phyloP scores from a whole-genome alignment of 2,329 filamentous ascomycete genomes.

The Penicillium sp. region DNA sequence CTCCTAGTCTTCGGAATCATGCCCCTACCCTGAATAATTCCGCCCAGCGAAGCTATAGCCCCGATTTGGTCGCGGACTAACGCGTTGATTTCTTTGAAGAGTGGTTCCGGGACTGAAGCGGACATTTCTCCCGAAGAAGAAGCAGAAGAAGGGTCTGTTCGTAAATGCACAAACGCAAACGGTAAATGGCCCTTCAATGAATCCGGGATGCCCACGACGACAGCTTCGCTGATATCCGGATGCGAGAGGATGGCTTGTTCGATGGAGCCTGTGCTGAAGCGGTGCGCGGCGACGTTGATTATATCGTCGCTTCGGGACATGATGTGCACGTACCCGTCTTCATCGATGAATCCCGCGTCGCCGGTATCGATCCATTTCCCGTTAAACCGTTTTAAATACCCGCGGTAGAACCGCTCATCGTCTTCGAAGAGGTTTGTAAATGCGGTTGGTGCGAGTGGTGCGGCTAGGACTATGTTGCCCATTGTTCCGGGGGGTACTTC shows the following conservation, averaged over 20 bases:
- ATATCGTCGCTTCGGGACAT: conserved; percentile 79
- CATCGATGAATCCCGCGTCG: conserved; percentile 85
- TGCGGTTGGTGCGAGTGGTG: conserved; percentile 83
- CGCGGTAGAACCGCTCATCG: conserved; percentile 81
- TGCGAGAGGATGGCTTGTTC: conserved; percentile 90
- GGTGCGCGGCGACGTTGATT: conserved; percentile 93
- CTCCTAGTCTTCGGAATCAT: conserved; percentile 92
- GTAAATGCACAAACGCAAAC: conserved; percentile 81
- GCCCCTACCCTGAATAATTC: conserved; percentile 80
- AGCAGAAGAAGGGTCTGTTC: conserved; percentile 45
- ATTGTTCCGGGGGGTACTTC: conserved; percentile 75
- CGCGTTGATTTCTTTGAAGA: conserved; percentile 53
- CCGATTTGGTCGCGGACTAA: conserved; percentile 82
- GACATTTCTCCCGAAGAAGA: conserved; percentile 28
- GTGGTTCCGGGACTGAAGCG: conserved; percentile 46
- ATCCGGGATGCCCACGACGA: conserved; percentile 86
- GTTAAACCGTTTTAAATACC: conserved; percentile 81
- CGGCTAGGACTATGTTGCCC: conserved; percentile 88
- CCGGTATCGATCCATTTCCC: conserved; percentile 90
- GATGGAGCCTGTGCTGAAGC: conserved; percentile 85
- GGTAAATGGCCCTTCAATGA: conserved; percentile 86
- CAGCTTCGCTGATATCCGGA: conserved; percentile 78
- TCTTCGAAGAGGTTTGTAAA: conserved; percentile 88
- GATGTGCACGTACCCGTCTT: conserved; percentile 69
- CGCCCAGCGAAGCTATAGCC: conserved; percentile 82